Base-by-base conservation (phyloP, 179 eudicot species). In the Actinidia arguta region DNA sequence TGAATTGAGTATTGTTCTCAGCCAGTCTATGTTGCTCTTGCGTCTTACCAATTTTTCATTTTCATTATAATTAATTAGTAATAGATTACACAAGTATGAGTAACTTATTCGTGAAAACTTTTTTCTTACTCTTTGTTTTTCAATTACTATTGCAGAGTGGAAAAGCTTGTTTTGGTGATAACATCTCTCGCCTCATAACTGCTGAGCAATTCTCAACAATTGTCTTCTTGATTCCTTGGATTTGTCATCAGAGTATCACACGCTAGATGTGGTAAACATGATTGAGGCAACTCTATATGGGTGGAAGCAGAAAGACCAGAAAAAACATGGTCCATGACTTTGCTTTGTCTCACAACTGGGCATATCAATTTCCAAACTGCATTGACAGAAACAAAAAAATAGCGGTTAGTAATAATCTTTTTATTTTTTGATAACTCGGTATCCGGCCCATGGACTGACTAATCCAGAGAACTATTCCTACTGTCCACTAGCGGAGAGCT, bases 361-460 rank as follows among this genome's bases (percentile, higher is more conserved):
- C 90, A 92, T 27, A 95, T 94, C 85, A 94, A 78, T 83, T 92
- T 95, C 98, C 97, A 95, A 87, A 95, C 98, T 95, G 91, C 87
- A 86, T 62, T 46, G 24, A 3, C 12, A 24, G 47, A 73, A 52
- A n/a, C 1, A 24, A 73, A 50, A 44, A 2, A 59, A n/a, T n/a
- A n/a, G n/a, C n/a, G n/a, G n/a, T n/a, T n/a, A n/a, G n/a, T n/a
- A n/a, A n/a, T n/a, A n/a, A n/a, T n/a, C n/a, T n/a, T n/a, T n/a
- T n/a, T n/a, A n/a, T n/a, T n/a, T n/a, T n/a, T n/a, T n/a, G n/a
- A n/a, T n/a, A n/a, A n/a, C n/a, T n/a, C n/a, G n/a, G n/a, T n/a
- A n/a, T n/a, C n/a, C n/a, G n/a, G n/a, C n/a, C n/a, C n/a, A n/a
- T n/a, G n/a, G n/a, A n/a, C n/a, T n/a, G n/a, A n/a, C n/a, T n/a